These are phyloP conservation scores for Naganishia cerealis DNA, from an alignment of 1,284 basidiomycete genomes.

Conservation along the genomic window DNA sequence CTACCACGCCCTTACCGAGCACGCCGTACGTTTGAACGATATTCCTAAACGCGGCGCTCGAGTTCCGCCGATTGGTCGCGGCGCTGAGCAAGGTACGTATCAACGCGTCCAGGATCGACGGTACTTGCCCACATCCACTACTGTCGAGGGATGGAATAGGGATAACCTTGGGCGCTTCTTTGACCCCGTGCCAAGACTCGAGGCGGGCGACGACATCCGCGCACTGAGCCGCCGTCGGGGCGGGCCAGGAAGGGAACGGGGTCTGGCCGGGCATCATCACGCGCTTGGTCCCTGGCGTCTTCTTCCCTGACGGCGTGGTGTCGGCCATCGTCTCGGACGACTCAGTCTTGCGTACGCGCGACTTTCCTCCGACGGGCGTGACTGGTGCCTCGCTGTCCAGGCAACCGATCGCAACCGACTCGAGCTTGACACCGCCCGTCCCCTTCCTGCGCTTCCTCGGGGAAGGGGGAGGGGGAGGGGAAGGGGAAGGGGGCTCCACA, in stretches of 20 bases:
- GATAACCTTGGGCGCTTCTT: constrained; percentile 13
- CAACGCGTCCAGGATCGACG: constrained; percentile 69
- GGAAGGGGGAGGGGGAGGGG: too few relatives aligned
- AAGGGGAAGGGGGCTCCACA: not conserved
- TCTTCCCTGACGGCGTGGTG: constrained; percentile 6
- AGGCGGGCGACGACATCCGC: constrained; percentile 71
- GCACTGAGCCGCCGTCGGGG: constrained; percentile 32
- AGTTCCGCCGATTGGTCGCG: constrained; percentile 68
- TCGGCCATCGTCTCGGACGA: too few relatives aligned
- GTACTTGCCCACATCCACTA: constrained; percentile 61
- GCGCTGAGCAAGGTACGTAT: constrained; percentile 72
- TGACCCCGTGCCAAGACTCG: constrained; percentile 44
- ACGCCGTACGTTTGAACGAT: constrained; percentile 61
- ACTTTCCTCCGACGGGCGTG: not conserved
- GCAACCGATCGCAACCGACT: too few relatives aligned
- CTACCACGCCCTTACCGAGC: constrained; percentile 15
- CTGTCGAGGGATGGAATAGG: constrained; percentile 19
- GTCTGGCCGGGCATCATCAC: constrained; percentile 23
- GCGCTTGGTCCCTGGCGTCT: constrained; percentile 24
- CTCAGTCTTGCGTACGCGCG: too few relatives aligned
- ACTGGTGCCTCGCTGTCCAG: too few relatives aligned
- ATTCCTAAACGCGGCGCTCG: constrained; percentile 63
- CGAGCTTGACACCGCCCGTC: too few relatives aligned
- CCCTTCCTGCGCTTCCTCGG: constrained; percentile 7
- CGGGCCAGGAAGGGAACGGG: constrained; percentile 30